Evolutionary conservation across 2,329 filamentous ascomycete species (phyloP), one percentile per base, ranked within the genome.

Genomic region (Botrytis porri): DNA sequence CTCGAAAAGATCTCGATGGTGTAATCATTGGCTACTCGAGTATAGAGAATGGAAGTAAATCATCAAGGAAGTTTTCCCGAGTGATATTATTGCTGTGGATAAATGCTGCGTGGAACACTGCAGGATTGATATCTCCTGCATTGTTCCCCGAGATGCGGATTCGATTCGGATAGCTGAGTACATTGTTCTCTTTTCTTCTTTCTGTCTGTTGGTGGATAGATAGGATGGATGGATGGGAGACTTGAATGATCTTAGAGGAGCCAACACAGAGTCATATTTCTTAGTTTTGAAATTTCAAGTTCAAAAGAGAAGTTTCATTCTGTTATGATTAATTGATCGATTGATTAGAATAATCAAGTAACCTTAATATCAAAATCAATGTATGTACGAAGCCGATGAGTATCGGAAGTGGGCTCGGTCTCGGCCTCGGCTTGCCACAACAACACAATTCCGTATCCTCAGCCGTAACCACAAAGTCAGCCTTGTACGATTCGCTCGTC

Each of bases 401-500:
- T 35, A 32, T 70, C 8, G n/a, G 39, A 18, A 22, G 12, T 18
- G 43, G 22, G 32, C 22, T 51, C 61, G 69, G 59, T 41, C 22
- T 51, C 61, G 69, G 59, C 59, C 35, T 61, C 69, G 61, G n/a
- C 25, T 48, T 14, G 45, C 39, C 1, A 14, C 35, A 37, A 41
- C 1, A 22, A 29, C 20, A 45, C 7, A 39, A 43, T 66, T 45
- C n/a, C 29, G 65, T 71, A 48, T 39, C 75, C 77, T 76, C 77
- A 80, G 74, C 77, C 75, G 75, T 75, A 51, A 67, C 60, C 51
- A 51, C 3, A 54, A n/a, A 14, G 48, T 54, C 69, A 76, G 75
- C 73, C 74, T 78, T 74, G 75, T 65, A 75, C 76, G 39, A 79
- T 79, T 80, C 78, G 76, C 74, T 73, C 64, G 73, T 77, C 75